Percentiles rank a stretch among this genome's conserved stretches.
Evolutionary conservation across 1,284 basidiomycete species (phyloP).

Genomic region (Rhodotorula sp.): DNA sequence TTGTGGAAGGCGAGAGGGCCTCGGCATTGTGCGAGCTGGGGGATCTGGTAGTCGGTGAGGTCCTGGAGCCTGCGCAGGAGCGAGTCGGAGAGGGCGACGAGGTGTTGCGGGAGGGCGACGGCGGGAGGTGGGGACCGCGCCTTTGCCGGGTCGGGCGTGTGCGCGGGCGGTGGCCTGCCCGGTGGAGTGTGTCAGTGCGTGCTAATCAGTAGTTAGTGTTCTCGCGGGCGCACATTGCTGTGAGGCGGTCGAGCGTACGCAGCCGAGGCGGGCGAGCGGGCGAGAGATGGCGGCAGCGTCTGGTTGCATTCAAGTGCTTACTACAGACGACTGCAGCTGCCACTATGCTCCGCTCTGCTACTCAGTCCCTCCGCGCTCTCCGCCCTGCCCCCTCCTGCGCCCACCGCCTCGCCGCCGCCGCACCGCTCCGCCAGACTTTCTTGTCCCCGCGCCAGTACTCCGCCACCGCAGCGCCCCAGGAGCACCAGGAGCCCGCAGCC

Average conservation of each 20-base stretch:
- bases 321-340: not conserved
- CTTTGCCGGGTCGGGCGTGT: conserved; percentile 28
- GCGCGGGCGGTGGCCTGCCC: conserved; percentile 35
- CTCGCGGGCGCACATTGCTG: no score
- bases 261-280: not conserved
- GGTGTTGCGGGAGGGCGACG: conserved; percentile 19
- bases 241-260: not conserved
- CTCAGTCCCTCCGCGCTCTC: not conserved
- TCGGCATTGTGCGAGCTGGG: conserved; percentile 65
- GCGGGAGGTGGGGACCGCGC: conserved; percentile 10
- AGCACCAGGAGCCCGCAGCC: conserved; percentile 2
- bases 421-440: not conserved
- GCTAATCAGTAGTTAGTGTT: not conserved
- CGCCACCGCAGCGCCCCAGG: not conserved
- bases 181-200: not conserved
- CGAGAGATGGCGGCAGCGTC: no score
- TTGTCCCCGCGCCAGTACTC: not conserved
- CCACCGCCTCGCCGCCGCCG: conserved; percentile 1
- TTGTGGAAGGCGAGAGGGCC: conserved; percentile 71
- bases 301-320: not conserved
- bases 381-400: not conserved
- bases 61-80: conserved; percentile 65
- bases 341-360: conserved; percentile 4
- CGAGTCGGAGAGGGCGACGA: conserved; percentile 48
- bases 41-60: conserved; percentile 69